phyloP scores from a whole-genome alignment of 1,284 basidiomycete genomes.

The Cutaneotrichosporon mucoides region DNA sequence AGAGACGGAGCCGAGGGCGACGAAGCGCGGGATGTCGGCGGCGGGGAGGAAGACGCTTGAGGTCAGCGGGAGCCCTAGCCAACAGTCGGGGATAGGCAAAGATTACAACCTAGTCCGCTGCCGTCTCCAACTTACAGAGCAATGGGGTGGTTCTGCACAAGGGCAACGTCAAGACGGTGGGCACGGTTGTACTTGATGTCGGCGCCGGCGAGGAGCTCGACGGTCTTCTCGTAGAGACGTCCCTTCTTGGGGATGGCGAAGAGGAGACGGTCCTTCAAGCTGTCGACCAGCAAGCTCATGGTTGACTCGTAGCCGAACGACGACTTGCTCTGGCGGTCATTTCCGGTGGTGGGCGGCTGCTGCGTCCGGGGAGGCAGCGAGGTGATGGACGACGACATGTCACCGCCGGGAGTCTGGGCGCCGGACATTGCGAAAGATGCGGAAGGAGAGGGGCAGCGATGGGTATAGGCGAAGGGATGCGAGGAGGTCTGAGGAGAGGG shows the following conservation, averaged over 20 bases:
- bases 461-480: too few relatives aligned
- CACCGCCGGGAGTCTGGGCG: constrained; percentile 11
- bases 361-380: constrained; percentile 6
- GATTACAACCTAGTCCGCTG: too few relatives aligned
- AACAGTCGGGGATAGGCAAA: too few relatives aligned
- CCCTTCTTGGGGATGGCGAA: constrained; percentile 99
- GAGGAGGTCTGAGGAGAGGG: too few relatives aligned
- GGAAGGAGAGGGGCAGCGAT: background rate
- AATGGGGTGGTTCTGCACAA: constrained; percentile 88
- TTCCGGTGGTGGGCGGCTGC: constrained; percentile 9
- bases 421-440: constrained; percentile 13
- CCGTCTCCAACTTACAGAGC: constrained; percentile 62
- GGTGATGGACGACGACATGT: constrained; percentile 17
- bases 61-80: background rate
- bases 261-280: constrained; percentile 67
- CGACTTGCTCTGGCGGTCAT: constrained; percentile 24
- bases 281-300: constrained; percentile 54
- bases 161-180: constrained; percentile 83
- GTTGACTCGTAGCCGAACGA: constrained; percentile 45
- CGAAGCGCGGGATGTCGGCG: constrained; percentile 95
- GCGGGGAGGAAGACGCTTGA: constrained; percentile 92
- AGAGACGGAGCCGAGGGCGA: constrained; percentile 88
- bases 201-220: constrained; percentile 80
- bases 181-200: constrained; percentile 94
- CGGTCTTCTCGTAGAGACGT: constrained; percentile 86